Conservation (phyloP, 371 early-diverging fungal genomes). For the Actinomucor elegans region DNA sequence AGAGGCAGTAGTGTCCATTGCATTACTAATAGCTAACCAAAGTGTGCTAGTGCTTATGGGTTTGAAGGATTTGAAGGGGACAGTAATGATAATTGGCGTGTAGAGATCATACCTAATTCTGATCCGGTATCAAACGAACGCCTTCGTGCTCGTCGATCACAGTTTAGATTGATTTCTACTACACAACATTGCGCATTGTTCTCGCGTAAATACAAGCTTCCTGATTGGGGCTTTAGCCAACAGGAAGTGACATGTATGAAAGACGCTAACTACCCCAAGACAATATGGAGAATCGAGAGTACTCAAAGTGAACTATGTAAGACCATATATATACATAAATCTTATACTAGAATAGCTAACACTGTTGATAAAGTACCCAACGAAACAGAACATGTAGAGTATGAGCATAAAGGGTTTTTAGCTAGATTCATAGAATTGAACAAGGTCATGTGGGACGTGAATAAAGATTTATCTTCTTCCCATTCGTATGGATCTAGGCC, state of each 20-base stretch:
- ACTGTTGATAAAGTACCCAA: conserved; percentile 34
- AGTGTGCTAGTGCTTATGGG: conserved; percentile 53
- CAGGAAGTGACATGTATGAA: conserved; percentile 89
- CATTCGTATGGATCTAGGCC: conserved; percentile 91
- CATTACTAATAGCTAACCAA: neutral
- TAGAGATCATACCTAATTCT: conserved; percentile 61
- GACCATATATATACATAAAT: conserved; percentile 8
- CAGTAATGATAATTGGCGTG: conserved; percentile 69
- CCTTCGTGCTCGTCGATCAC: conserved; percentile 61
- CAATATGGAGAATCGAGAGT: conserved; percentile 65
- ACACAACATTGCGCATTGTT: conserved; percentile 77
- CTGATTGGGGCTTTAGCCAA: conserved; percentile 96
- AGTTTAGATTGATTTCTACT: conserved; percentile 71
- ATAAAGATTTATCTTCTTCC: conserved; percentile 80
- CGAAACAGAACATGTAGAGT: conserved; percentile 39
- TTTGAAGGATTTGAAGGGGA: conserved; percentile 39
- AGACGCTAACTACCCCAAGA: conserved; percentile 57
- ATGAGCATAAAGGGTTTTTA: conserved; percentile 60
- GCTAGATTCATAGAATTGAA: conserved; percentile 85
- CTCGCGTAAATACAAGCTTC: conserved; percentile 80
- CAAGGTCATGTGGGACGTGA: conserved; percentile 81
- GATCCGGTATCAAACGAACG: conserved; percentile 27
- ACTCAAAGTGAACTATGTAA: conserved; percentile 47
- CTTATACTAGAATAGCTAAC: neutral
- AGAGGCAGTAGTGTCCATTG: neutral